Percentiles rank a stretch among this genome's conserved stretches.
phyloP scores from a whole-genome alignment of 192 early-diverging fungal genomes.

The Gorgonomyces haynaldii region DNA sequence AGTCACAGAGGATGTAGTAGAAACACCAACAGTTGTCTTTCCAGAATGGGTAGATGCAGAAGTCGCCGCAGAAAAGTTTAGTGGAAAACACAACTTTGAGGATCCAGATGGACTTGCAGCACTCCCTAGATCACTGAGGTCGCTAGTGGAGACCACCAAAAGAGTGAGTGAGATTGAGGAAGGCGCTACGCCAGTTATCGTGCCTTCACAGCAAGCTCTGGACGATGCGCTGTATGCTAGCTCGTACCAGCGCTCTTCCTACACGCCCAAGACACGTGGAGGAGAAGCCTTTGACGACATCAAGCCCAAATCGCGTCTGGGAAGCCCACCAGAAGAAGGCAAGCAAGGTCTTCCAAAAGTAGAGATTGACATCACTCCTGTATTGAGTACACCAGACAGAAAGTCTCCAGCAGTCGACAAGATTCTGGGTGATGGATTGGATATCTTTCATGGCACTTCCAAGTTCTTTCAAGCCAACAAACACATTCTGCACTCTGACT shows the following conservation, averaged over 20 bases:
- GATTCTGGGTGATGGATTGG: conserved; percentile 3
- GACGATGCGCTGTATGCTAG: conserved; percentile 11
- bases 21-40: conserved; percentile 33
- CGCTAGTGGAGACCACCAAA: conserved; percentile 25
- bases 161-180: conserved; percentile 22
- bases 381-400: not conserved
- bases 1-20: conserved; percentile 12
- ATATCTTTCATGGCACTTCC: conserved; percentile 19
- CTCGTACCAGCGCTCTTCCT: not conserved
- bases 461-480: conserved; percentile 41
- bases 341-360: not conserved
- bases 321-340: not conserved
- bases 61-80: conserved; percentile 45
- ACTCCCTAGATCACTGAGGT: conserved; percentile 22
- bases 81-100: conserved; percentile 45
- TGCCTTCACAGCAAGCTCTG: conserved; percentile 12
- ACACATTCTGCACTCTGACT: conserved; percentile 33
- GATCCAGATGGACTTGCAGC: conserved; percentile 33
- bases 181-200: conserved; percentile 20
- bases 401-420: conserved; percentile 1
- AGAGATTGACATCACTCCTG: not conserved
- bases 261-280: not conserved
- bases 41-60: conserved; percentile 52
- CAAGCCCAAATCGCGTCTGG: not conserved
- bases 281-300: not conserved